Base-by-base conservation (phyloP, 495 filamentous ascomycete species). In the Bacidia rubella region DNA sequence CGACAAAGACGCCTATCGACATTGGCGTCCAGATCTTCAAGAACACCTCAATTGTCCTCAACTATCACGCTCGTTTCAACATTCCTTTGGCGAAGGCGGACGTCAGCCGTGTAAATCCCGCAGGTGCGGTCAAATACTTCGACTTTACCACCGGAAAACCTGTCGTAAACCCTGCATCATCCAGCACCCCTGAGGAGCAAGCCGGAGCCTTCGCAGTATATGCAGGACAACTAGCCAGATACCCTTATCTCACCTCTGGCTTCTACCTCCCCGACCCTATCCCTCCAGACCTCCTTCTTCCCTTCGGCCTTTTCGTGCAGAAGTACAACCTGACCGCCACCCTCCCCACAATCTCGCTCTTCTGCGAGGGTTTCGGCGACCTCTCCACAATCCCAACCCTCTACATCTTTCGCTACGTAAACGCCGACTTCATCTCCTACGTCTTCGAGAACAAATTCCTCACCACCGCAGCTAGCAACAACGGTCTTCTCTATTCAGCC, bases 221-320 rank as follows among this genome's bases (percentile, higher is more conserved):
- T 45, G 42, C 7, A 19, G 42, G 7, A 17, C 42, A 45, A 19
- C 17, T 45, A 17, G 42, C 42, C 42, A 45, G 17, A 23, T 45
- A 45, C 17, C 7, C 42, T 5, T 45, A 7, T 19, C 42, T 45
- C 42, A 35, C 5, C 15, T 52, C 66, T 20, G 70, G 73, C 11
- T 62, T 63, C 17, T 54, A 68, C 27, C 66, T 76, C 1, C 66
- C 74, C 0, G 56, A 72, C 32, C 63, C 64, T 1, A 60, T 76
- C 1, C 68, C 69, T 0, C 66, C 64, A 7, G 72, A 74, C 7
- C 57, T 70, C 0, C 62, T 68, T 0, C 57, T 70, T 5, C 57
- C 73, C 12, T 65, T 74, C 52, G 62, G 67, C 1, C 58, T 74
- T 1, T 79, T 69, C 47, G 49, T 69, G 12, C 56, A 54, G 46